Conservation (phyloP, 2,329 filamentous ascomycete genomes). For the Blastomyces percursus region DNA sequence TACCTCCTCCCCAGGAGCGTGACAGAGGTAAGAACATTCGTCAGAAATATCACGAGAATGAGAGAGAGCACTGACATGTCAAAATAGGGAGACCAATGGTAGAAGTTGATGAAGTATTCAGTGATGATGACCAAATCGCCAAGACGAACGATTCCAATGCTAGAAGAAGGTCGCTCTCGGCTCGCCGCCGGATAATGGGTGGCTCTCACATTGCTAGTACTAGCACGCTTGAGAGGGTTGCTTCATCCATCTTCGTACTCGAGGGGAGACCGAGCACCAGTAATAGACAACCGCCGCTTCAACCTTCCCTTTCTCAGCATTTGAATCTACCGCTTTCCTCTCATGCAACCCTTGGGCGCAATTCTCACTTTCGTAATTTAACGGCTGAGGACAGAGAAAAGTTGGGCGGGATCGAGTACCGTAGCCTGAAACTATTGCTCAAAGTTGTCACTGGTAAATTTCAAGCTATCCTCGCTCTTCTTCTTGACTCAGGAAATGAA, state of each 20-base stretch:
- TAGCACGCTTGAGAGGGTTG: conserved; percentile 29
- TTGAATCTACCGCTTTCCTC: conserved; percentile 33
- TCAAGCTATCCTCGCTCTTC: conserved; percentile 6
- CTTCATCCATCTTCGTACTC: conserved; percentile 34
- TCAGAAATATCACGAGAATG: neutral
- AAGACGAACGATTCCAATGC: conserved; percentile 2
- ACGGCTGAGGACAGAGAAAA: conserved; percentile 33
- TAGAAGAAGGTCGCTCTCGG: conserved; percentile 1
- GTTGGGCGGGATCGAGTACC: conserved; percentile 45
- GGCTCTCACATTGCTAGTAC: conserved; percentile 20
- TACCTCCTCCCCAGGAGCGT: neutral
- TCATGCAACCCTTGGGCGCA: conserved; percentile 36
- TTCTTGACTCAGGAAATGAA: neutral
- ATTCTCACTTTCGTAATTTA: conserved; percentile 39
- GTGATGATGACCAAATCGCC: neutral
- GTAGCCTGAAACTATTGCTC: conserved; percentile 39
- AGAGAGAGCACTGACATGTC: neutral
- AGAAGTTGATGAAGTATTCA: conserved; percentile 1
- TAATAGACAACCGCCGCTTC: conserved; percentile 7
- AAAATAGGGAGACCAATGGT: neutral
- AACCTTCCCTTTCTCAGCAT: conserved; percentile 13
- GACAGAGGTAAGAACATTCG: neutral
- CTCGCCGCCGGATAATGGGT: conserved; percentile 1
- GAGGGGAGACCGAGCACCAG: conserved; percentile 15
- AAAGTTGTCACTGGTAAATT: conserved; percentile 35